phyloP scores from a whole-genome alignment of 345 rosid species.

The Gossypium stocksii region DNA sequence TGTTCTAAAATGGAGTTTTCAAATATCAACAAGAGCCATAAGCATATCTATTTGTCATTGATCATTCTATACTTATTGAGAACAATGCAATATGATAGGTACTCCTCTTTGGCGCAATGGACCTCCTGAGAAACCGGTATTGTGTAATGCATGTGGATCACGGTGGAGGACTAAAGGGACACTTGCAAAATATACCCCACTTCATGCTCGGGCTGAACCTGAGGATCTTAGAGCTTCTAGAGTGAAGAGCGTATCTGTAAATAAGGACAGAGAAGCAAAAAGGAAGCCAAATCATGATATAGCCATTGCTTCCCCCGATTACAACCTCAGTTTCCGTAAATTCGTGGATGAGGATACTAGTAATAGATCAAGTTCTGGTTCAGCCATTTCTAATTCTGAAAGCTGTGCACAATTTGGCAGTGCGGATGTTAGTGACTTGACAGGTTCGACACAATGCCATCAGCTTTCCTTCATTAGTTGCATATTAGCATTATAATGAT shows the following conservation, averaged over 20 bases:
- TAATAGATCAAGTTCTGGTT: slow-evolving; percentile 97
- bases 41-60: neutral
- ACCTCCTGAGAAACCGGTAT: slow-evolving; percentile 80
- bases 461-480: neutral
- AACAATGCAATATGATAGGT: slow-evolving; percentile 34
- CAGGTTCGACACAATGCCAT: slow-evolving; percentile 47
- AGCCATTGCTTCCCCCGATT: slow-evolving; percentile 37
- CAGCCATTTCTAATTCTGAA: slow-evolving; percentile 93
- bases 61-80: slow-evolving; percentile 17
- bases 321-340: slow-evolving; percentile 48
- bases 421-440: slow-evolving; percentile 82
- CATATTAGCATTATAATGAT: neutral
- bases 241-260: slow-evolving; percentile 42
- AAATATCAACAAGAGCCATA: neutral
- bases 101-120: slow-evolving; percentile 90
- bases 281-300: slow-evolving; percentile 62
- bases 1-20: too few species aligned
- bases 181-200: slow-evolving; percentile 66
- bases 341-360: slow-evolving; percentile 74
- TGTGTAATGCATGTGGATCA: slow-evolving; percentile 85
- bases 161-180: slow-evolving; percentile 88
- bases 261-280: slow-evolving; percentile 61
- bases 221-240: slow-evolving; percentile 45
- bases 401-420: slow-evolving; percentile 90
- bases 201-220: slow-evolving; percentile 61